A percentile compares a stretch with the other conserved stretches of the same genome.
These are phyloP conservation scores for Aspergillus nanangensis DNA, from an alignment of 495 filamentous ascomycete genomes.

Conservation along the genomic window DNA sequence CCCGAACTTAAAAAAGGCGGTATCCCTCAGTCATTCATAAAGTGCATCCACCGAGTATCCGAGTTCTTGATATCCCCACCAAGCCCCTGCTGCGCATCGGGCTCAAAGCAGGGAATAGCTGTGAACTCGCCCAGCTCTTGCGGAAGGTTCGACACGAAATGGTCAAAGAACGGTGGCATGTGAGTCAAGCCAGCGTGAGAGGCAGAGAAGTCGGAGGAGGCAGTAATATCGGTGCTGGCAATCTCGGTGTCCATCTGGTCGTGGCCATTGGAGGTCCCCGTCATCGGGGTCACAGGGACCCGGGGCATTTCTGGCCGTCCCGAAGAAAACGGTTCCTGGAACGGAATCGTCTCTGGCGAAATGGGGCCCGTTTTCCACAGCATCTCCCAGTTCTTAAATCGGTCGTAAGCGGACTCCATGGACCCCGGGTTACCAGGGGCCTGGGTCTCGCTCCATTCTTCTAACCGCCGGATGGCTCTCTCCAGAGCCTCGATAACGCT, in stretches of 20 bases:
- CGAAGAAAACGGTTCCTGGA: conserved; percentile 13
- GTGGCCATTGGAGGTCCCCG: conserved; percentile 9
- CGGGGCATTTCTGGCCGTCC: conserved; percentile 19
- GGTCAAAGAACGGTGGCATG: conserved; percentile 38
- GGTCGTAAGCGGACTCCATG: conserved; percentile 43
- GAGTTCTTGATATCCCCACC: conserved; percentile 24
- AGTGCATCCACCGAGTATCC: conserved; percentile 37
- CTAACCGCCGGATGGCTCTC: conserved; percentile 41
- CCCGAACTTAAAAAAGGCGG: too few species aligned
- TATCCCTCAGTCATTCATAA: conserved; percentile 35
- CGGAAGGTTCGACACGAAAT: conserved; percentile 44
- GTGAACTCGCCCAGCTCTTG: conserved; percentile 45
- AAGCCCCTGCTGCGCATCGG: conserved; percentile 28
- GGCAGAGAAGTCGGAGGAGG: conserved; percentile 25
- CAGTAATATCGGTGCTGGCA: conserved; percentile 18
- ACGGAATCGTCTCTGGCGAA: conserved; percentile 27
- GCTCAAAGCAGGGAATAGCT: conserved; percentile 43
- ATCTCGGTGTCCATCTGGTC: conserved; percentile 18
- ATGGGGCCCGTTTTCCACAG: conserved; percentile 47
- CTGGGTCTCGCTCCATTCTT: conserved; percentile 37
- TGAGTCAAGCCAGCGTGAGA: conserved; percentile 29
- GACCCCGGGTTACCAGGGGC: conserved; percentile 24
- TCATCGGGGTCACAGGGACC: conserved; percentile 17
- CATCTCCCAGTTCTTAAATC: conserved; percentile 51
- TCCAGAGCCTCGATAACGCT: conserved; percentile 50